Evolutionary conservation across 2,329 filamentous ascomycete species (phyloP).

Genomic region (Hypomyces rosellus): DNA sequence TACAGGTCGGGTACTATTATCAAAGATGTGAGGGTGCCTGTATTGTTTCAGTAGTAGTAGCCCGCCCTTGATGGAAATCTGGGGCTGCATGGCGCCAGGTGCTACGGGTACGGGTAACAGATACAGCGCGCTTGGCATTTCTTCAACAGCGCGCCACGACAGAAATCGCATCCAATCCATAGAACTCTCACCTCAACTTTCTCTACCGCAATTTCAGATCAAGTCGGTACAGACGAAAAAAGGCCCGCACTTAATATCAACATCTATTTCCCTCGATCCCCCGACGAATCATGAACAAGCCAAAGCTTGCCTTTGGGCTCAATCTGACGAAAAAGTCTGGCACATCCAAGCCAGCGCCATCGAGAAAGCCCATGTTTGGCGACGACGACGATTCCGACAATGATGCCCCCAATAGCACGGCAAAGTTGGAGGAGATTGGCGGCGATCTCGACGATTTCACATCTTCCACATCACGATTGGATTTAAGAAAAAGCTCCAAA

Average conservation of each 20-base stretch:
- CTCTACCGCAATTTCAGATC: no score
- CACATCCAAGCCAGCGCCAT: conserved; percentile 41
- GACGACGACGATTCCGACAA: conserved; percentile 52
- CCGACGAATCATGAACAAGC: conserved; percentile 39
- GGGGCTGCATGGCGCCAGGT: conserved; percentile 9
- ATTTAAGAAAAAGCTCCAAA: conserved; percentile 28
- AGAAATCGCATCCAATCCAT: neutral
- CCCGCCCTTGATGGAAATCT: neutral
- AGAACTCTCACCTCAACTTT: neutral
- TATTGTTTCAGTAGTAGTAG: no score
- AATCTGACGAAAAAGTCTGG: conserved; percentile 54
- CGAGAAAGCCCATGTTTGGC: conserved; percentile 52
- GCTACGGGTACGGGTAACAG: neutral
- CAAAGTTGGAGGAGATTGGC: conserved; percentile 53
- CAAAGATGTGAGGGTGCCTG: no score
- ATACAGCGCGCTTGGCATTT: neutral
- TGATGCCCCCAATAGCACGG: conserved; percentile 30
- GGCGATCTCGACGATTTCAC: conserved; percentile 51
- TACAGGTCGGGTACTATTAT: no score
- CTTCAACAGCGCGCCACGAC: conserved; percentile 5
- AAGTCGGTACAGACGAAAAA: no score
- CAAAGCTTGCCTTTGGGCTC: conserved; percentile 48
- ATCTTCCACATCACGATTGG: conserved; percentile 15
- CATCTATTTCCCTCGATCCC: no score
- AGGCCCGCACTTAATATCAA: no score